Conservation (phyloP, 2,329 filamentous ascomycete genomes). For the Paracoccidioides brasiliensis region DNA sequence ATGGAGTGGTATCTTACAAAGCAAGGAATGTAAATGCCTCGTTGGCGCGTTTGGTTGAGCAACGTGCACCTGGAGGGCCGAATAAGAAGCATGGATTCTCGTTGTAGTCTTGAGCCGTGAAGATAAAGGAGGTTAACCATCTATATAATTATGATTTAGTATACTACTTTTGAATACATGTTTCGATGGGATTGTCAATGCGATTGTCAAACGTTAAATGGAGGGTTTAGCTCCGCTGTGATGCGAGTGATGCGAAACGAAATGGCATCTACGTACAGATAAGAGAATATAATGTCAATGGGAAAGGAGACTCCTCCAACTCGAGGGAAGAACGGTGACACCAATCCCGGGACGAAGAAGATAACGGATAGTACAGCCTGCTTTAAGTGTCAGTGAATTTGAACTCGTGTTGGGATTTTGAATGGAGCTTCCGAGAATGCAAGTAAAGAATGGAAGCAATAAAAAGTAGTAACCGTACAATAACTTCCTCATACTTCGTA, state of each 20-base stretch:
- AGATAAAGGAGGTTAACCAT: conserved; percentile 38
- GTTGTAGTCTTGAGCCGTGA: conserved; percentile 35
- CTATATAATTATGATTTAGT: conserved; percentile 12
- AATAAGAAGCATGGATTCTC: conserved; percentile 20
- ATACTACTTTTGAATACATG: not conserved
- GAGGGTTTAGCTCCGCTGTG: too few species aligned
- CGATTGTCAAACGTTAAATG: too few species aligned
- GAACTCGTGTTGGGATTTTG: not conserved
- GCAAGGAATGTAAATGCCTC: conserved; percentile 35
- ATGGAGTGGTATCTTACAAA: conserved; percentile 26
- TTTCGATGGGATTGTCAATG: too few species aligned
- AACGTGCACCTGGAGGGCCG: conserved; percentile 22
- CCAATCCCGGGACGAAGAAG: conserved; percentile 32
- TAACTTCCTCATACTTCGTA: conserved; percentile 28
- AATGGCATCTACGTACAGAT: conserved; percentile 23
- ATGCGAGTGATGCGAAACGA: not conserved
- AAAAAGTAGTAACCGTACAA: conserved; percentile 19
- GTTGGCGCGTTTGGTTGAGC: conserved; percentile 28
- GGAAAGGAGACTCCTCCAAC: conserved; percentile 25
- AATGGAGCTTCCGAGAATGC: not conserved
- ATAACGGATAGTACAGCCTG: conserved; percentile 25
- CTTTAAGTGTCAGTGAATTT: not conserved
- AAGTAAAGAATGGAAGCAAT: not conserved
- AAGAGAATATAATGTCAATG: conserved; percentile 35
- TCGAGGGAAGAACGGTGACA: conserved; percentile 28